Base-by-base conservation (phyloP, 2,329 filamentous ascomycete species). In the Lachnellula suecica region DNA sequence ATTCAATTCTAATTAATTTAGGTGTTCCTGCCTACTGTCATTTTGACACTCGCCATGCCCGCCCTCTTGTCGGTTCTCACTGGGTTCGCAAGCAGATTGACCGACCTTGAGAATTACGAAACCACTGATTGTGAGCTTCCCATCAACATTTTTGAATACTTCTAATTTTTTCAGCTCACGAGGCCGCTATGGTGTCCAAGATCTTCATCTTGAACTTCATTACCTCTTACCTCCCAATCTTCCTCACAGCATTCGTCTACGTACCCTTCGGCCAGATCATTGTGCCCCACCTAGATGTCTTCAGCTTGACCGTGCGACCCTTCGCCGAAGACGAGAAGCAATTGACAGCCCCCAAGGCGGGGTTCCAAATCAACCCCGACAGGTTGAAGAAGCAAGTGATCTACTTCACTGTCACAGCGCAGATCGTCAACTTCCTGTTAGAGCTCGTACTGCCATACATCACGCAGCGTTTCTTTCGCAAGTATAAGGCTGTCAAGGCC, bases 131-230 rank as follows among this genome's bases (percentile, higher is more conserved):
- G 81, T 83, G 62, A 56, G 66, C 61, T 1, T 5, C 0, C 7
- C 7, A 19, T 7, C n/a, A 10, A 10, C 10, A 8, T 38, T 31
- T 23, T 1, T 13, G 3, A 13, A 29, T 31, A 40, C 17, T 24
- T 13, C 53, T 63, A 53, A 67, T 38, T 38, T 1, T 50, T 55
- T 61, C 58, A 84, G 86, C 85, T 13, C 88, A 96, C 64, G 84
- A 96, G 54, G 83, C 88, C 19, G 88, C 92, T 2, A 82, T 96
- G 66, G 90, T 94, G 0, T 85, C 89, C 53, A 99, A 99, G 75
- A 88, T 96, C 29, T 97, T 99, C 65, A 85, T 97, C 13, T 82
- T 97, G 65, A 96, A 97, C 74, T 96, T 97, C 72, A 93, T 97
- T 71, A 96, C 91, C 5, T 96, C 92, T 0, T 97, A 97, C 68